phyloP scores from a whole-genome alignment of 768 basidiomycete genomes.

The Artomyces pyxidatus region DNA sequence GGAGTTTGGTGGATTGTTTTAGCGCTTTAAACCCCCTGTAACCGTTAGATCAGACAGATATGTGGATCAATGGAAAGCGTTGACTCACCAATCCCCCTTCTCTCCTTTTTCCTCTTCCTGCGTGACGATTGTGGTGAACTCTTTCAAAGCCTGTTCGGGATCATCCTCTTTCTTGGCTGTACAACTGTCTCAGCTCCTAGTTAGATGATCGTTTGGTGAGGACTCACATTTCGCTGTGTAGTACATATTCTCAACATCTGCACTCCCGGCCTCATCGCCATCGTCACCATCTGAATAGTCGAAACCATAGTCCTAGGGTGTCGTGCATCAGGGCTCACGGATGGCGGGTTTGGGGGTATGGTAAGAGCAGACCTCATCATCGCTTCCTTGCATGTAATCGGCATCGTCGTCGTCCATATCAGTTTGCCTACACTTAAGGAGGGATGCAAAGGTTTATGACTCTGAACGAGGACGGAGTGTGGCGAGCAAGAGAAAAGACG shows the following conservation, averaged over 20 bases:
- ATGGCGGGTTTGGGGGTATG: slow-evolving; percentile 1
- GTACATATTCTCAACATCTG: slow-evolving; percentile 96
- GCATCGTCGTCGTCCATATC: slow-evolving; percentile 90
- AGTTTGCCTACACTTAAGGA: slow-evolving; percentile 1
- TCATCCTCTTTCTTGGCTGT: slow-evolving; percentile 90
- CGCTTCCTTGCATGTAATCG: slow-evolving; percentile 87
- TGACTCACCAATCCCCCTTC: slow-evolving; percentile 80
- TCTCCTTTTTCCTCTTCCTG: slow-evolving; percentile 88
- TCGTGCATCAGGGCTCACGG: slow-evolving; percentile 7
- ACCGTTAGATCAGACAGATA: not conserved
- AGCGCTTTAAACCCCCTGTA: slow-evolving; percentile 98
- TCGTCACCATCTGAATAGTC: slow-evolving; percentile 92
- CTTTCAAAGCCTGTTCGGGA: slow-evolving; percentile 84
- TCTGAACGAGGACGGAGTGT: too few relatives aligned
- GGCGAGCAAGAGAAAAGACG: too few relatives aligned
- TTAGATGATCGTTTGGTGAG: not conserved
- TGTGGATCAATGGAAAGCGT: not conserved
- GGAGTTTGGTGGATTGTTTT: slow-evolving; percentile 93
- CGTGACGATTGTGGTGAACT: slow-evolving; percentile 82
- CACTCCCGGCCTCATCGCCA: slow-evolving; percentile 69
- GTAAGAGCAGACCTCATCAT: slow-evolving; percentile 76
- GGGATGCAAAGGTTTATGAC: too few relatives aligned
- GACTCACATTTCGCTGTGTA: slow-evolving; percentile 90
- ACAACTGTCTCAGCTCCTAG: not conserved
- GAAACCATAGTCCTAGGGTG: slow-evolving; percentile 80